Percentiles rank a stretch among this genome's conserved stretches.
Conservation (phyloP, 1,284 basidiomycete genomes). For the Dichomitus squalens region DNA sequence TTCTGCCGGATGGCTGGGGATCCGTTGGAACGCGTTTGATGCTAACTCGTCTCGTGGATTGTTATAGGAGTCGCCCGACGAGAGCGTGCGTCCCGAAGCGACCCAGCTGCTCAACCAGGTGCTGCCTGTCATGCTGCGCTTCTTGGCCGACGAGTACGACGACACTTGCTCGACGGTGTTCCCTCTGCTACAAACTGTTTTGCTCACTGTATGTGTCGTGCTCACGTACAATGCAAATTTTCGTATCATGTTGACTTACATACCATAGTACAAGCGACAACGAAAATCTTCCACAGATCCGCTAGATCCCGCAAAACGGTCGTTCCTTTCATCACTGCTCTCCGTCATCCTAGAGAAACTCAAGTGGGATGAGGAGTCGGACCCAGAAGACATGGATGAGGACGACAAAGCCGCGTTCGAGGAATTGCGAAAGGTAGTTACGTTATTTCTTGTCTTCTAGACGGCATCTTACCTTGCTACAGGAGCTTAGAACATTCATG, state of each 20-base stretch:
- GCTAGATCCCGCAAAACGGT: constrained; percentile 72
- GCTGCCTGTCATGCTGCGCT: constrained; percentile 84
- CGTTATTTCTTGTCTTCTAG: not conserved
- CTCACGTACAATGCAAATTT: not conserved
- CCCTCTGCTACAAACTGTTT: constrained; percentile 75
- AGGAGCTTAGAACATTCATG: constrained; percentile 84
- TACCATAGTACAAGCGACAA: constrained; percentile 72
- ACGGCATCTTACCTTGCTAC: constrained; percentile 11
- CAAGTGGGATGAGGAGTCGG: constrained; percentile 88
- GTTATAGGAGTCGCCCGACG: constrained; percentile 61
- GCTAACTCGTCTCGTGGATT: not conserved
- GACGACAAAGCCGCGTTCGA: constrained; percentile 89
- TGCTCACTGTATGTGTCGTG: constrained; percentile 64
- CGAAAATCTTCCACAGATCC: constrained; percentile 71
- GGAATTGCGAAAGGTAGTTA: constrained; percentile 77
- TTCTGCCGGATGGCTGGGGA: not conserved
- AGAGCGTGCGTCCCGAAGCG: constrained; percentile 71
- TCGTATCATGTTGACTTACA: not conserved
- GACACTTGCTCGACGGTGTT: constrained; percentile 87
- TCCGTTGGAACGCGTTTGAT: not conserved
- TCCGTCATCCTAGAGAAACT: constrained; percentile 85
- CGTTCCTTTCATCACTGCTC: constrained; percentile 82
- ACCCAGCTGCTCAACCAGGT: constrained; percentile 67
- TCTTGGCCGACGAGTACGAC: constrained; percentile 88
- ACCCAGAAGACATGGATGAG: constrained; percentile 85